A percentile compares a stretch with the other conserved stretches of the same genome.
Conservation (phyloP, 441 rosid genomes). For the Melastoma candidum region DNA sequence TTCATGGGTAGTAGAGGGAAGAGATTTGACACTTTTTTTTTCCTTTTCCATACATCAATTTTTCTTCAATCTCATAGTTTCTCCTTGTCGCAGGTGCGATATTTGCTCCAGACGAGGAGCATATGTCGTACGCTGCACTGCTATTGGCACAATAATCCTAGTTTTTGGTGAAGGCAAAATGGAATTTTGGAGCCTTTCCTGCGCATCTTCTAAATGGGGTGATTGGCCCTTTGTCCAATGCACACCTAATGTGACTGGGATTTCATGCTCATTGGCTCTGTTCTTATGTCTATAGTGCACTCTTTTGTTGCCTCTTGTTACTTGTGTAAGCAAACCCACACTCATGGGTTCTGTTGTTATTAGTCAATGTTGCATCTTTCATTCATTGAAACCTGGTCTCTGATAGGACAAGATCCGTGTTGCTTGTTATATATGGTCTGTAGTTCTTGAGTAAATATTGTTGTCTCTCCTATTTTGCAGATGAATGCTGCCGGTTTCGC, state of each 20-base stretch:
- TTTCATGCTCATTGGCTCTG: slow-evolving; percentile 59
- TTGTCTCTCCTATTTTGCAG: slow-evolving; percentile 28
- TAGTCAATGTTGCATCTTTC: slow-evolving; percentile 2
- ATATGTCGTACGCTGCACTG: slow-evolving; percentile 91
- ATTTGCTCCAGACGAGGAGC: slow-evolving; percentile 93
- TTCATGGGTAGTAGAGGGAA: slow-evolving; percentile 15
- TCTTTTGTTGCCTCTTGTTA: slow-evolving; percentile 70
- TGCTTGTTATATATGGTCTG: no score
- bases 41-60: slow-evolving; percentile 16
- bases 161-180: slow-evolving; percentile 82
- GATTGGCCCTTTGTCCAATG: slow-evolving; percentile 66
- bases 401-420: no score
- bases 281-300: slow-evolving; percentile 60
- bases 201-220: slow-evolving; percentile 61
- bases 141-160: slow-evolving; percentile 62
- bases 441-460: no score
- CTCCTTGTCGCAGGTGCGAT: slow-evolving; percentile 94
- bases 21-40: slow-evolving; percentile 14
- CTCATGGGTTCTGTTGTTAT: slow-evolving; percentile 26
- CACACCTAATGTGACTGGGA: slow-evolving; percentile 69
- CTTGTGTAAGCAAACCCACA: slow-evolving; percentile 73
- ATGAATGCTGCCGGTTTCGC: slow-evolving; percentile 76
- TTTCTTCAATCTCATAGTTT: slow-evolving; percentile 43
- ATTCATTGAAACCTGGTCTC: no score
- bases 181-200: slow-evolving; percentile 70